These are phyloP conservation scores for Neonectria neomacrospora DNA, from an alignment of 2,329 filamentous ascomycete species.

Conservation along the genomic window DNA sequence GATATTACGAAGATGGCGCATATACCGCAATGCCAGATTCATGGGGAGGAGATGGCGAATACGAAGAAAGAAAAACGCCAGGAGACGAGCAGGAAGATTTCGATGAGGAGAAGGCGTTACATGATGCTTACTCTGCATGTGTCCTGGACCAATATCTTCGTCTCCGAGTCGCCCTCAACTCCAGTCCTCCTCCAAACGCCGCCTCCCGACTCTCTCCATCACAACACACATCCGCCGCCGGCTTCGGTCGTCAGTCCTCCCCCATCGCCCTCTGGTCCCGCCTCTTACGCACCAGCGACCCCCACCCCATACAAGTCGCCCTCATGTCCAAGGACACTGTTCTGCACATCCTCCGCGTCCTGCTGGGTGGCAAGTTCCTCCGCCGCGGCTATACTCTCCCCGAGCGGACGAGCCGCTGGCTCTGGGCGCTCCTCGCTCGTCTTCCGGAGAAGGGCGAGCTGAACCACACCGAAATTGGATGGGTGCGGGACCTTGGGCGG, in stretches of 20 bases:
- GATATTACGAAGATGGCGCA: constrained; percentile 81
- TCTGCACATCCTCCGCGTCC: constrained; percentile 72
- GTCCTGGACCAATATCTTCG: constrained; percentile 72
- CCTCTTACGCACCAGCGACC: constrained; percentile 64
- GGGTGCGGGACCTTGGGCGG: constrained; percentile 82
- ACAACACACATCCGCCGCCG: constrained; percentile 66
- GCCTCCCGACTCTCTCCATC: constrained; percentile 64
- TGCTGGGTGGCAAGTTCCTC: constrained; percentile 73
- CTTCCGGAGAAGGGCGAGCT: constrained; percentile 80
- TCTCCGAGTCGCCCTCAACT: constrained; percentile 72
- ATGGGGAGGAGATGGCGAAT: constrained; percentile 43
- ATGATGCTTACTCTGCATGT: constrained; percentile 73
- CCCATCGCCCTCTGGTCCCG: constrained; percentile 64
- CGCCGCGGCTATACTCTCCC: constrained; percentile 68
- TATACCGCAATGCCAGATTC: constrained; percentile 72
- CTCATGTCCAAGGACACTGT: constrained; percentile 74
- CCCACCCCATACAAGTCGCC: constrained; percentile 68
- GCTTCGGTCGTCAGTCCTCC: constrained; percentile 62
- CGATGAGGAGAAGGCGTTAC: constrained; percentile 55
- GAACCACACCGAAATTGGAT: constrained; percentile 78
- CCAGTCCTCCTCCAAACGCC: constrained; percentile 62
- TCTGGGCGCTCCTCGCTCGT: constrained; percentile 83
- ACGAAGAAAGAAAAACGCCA: constrained; percentile 44
- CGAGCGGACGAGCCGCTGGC: constrained; percentile 80
- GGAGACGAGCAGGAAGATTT: constrained; percentile 41